Conservation (phyloP, 345 rosid genomes). For the Crucihimalaya himalaica region DNA sequence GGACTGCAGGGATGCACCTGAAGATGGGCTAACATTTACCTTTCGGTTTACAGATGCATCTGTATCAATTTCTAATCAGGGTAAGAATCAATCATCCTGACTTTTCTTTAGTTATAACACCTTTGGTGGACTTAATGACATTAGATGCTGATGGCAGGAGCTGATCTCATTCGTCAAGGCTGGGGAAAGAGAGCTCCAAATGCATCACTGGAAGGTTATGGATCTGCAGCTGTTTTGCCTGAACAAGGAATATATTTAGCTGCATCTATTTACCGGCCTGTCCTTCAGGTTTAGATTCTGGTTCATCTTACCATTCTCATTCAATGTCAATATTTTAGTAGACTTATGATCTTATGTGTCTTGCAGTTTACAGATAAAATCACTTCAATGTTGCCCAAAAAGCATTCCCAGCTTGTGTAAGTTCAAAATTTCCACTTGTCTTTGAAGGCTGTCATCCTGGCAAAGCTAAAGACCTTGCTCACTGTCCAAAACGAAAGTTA, state of each 20-base stretch:
- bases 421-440: constrained; percentile 29
- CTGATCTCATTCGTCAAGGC: constrained; percentile 81
- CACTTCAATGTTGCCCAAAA: constrained; percentile 80
- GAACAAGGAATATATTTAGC: constrained; percentile 99
- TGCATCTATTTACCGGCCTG: constrained; percentile 93
- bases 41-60: constrained; percentile 95
- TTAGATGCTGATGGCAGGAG: constrained; percentile 47
- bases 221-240: constrained; percentile 94
- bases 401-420: constrained; percentile 92
- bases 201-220: constrained; percentile 91
- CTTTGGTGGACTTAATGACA: constrained; percentile 21
- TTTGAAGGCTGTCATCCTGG: constrained; percentile 21
- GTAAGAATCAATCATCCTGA: constrained; percentile 47
- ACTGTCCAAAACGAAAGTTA: constrained; percentile 22
- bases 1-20: constrained; percentile 76
- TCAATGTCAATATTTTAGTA: constrained; percentile 17
- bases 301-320: constrained; percentile 29
- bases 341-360: constrained; percentile 40
- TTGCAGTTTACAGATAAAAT: constrained; percentile 93
- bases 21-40: constrained; percentile 89
- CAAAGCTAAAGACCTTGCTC: constrained; percentile 9
- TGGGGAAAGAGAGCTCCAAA: constrained; percentile 86
- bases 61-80: constrained; percentile 79
- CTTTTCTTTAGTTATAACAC: constrained; percentile 15
- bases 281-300: constrained; percentile 73